These are phyloP conservation scores for Luffa aegyptiaca DNA, from an alignment of 306 rosid species.

Conservation along the genomic window DNA sequence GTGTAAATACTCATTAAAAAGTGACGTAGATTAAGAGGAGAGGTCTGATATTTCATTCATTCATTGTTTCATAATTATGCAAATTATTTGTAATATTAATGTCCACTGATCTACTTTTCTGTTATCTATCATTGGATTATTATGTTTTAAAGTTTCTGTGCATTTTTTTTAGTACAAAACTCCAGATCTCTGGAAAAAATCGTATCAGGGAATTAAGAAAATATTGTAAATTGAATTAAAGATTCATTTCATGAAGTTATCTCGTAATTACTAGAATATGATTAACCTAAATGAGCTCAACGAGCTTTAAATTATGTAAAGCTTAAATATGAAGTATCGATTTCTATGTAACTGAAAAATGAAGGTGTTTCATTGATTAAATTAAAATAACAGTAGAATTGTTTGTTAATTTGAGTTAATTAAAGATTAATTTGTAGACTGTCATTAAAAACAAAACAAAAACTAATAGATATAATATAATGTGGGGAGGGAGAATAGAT, in stretches of 20 bases:
- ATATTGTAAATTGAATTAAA: neutral
- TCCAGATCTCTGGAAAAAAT: neutral
- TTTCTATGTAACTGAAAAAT: neutral
- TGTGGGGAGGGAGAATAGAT: too few species aligned
- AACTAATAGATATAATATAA: too few species aligned
- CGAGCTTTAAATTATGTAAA: neutral
- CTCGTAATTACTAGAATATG: neutral
- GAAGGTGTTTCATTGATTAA: neutral
- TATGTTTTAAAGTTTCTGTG: neutral
- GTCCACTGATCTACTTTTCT: neutral
- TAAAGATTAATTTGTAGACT: neutral
- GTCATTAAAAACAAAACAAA: too few species aligned
- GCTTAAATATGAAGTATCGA: neutral
- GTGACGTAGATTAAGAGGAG: neutral
- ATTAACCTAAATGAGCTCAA: neutral
- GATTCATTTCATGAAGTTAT: neutral
- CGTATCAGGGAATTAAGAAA: neutral
- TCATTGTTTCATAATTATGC: constrained; percentile 5
- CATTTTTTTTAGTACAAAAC: neutral
- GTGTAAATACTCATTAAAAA: neutral
- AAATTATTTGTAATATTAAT: neutral
- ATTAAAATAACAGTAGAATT: neutral
- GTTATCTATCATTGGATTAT: neutral
- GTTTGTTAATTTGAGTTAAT: neutral
- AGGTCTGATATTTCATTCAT: neutral